Evolutionary conservation across 208 protist genomes (phyloP), one percentile per base, ranked within the genome.

Genomic region (Crithidia thermophila): DNA sequence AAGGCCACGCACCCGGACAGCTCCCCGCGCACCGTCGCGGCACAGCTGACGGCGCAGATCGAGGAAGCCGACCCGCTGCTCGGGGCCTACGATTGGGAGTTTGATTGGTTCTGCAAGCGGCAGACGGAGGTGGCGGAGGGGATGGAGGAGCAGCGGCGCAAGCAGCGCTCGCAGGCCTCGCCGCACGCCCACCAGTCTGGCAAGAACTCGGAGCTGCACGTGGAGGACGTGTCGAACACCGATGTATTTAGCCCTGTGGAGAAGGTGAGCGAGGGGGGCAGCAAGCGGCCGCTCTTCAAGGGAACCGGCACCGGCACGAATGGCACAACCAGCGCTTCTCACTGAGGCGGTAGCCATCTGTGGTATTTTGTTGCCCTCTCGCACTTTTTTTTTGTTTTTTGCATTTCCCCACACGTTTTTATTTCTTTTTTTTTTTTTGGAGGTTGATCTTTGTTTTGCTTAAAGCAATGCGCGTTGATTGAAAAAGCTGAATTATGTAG

Each of bases 31-130:
- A 75, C 69, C 28, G 61, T 75, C 16, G 69, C 60, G 10, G 69
- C 62, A n/a, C 72, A 53, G 42, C 18, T 72, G 8, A 23, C 42
- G 11, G 5, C 49, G n/a, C 36, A 60, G 13, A 6, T n/a, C 20
- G 72, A 79, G 8, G 69, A 74, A n/a, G 39, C 64, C 5, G 71
- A 85, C 63, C 66, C 70, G 14, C 47, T 52, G 31, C 52, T 64
- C 16, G 77, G 75, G 34, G 62, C 62, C 31, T 93, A 93, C 65
- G 87, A 95, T 65, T 95, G 85, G 85, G 65, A 84, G 52, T 95
- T 90, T 72, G 90, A 95, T 43, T 95, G 90, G 90, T 84, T 93
- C 72, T 43, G 72, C 37, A 95, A 95, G 75, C 82, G 90, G 1
- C 36, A 61, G 67, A 36, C 47, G 45, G 90, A 95, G 77, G 65